Base-by-base conservation (phyloP, 75 land plant genomes). In the Adiantum capillusveneris region DNA sequence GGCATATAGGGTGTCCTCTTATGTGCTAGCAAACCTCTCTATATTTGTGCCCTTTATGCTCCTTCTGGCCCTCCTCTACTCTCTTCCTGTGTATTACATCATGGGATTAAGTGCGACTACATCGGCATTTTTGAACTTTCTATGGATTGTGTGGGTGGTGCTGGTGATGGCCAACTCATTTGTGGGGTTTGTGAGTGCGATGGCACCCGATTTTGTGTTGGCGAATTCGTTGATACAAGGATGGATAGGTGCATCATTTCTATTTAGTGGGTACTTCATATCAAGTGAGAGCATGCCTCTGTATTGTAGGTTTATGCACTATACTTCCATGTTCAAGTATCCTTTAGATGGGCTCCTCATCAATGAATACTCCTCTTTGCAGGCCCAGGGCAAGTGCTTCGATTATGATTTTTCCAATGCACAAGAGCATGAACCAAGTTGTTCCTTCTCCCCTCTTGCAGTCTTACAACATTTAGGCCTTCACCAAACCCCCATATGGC, bases 251-350 rank as follows among this genome's bases (percentile, higher is more conserved):
- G 82, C 77, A 13, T 94, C 86, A 63, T 94, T 89, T 50, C 75
- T 94, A 28, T 94, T 94, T 77, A 89, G 96, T 27, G 98, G 98
- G 9, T 94, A 85, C 63, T 94, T 94, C 78, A 86, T 94, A 7
- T 53, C 85, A 19, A 75, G 79, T 69, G 81, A 76, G 3, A 74
- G 72, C 68, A 66, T 94, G 67, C 98, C 98, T 11, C 67, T 65
- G 48, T 86, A 74, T 57, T 94, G 96, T 90, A 19, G 84, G n/a
- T 83, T 86, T 56, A 83, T 90, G 91, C 85, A 94, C 53, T 94
- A 79, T 62, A n/a, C 86, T 24, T 86, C 91, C 0, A 73, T 90
- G 58, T 89, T 83, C 70, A 94, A 86, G 63, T 86, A 94, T 55
- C 84, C 88, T 1, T 66, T 94, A 0, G 96, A 94, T 29, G 79